A percentile compares a stretch with the other conserved stretches of the same genome.
Conservation (phyloP, 768 basidiomycete species). For the Sarcomyxa edulis region DNA sequence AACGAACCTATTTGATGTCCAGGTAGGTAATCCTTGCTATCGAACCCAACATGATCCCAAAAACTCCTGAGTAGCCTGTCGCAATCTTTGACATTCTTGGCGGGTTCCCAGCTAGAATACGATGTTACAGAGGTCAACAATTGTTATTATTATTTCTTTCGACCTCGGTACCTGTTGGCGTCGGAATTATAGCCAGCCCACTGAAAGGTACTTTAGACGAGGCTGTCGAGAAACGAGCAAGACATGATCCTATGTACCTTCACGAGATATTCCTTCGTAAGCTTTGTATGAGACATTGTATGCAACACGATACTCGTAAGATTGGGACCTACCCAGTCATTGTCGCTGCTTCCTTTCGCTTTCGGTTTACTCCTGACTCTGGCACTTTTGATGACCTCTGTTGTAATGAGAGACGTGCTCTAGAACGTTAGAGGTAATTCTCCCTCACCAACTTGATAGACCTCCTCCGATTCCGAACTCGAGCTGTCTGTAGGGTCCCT, state of each 20-base stretch:
- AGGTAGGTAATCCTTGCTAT: constrained; percentile 47
- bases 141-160: too few relatives aligned
- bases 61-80: constrained; percentile 57
- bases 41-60: constrained; percentile 54
- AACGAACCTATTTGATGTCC: too few relatives aligned
- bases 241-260: constrained; percentile 44
- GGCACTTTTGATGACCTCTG: constrained; percentile 60
- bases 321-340: too few relatives aligned
- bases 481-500: too few relatives aligned
- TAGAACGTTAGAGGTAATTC: too few relatives aligned
- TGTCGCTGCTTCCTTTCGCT: too few relatives aligned
- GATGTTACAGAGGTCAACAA: too few relatives aligned
- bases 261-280: constrained; percentile 55
- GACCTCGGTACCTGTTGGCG: constrained; percentile 48
- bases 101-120: constrained; percentile 71
- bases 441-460: constrained; percentile 47
- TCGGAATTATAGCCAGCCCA: constrained; percentile 62
- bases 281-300: constrained; percentile 1
- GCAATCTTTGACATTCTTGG: constrained; percentile 52
- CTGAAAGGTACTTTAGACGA: constrained; percentile 26
- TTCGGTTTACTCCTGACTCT: constrained; percentile 44
- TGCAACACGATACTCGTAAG: constrained; percentile 1
- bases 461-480: too few relatives aligned
- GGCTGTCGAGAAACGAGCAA: not conserved
- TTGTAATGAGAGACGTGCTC: too few relatives aligned